phyloP scores from a whole-genome alignment of 495 filamentous ascomycete species.

The Halenospora varia region DNA sequence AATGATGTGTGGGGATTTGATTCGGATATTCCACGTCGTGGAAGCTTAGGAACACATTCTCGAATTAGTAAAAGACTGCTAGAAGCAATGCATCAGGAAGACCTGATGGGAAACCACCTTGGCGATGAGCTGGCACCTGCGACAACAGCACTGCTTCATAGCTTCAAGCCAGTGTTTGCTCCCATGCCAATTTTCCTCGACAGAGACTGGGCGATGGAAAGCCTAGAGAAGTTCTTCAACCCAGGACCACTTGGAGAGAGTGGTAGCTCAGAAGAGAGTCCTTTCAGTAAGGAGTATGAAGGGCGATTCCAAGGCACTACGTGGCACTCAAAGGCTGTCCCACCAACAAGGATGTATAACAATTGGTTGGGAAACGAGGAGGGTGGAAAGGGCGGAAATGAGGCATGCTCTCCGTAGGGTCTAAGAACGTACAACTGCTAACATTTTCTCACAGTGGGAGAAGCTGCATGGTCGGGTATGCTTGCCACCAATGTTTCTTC shows the following conservation, averaged over 20 bases:
- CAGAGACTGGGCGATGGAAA: slow-evolving; percentile 49
- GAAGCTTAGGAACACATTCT: slow-evolving; percentile 62
- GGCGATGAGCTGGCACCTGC: slow-evolving; percentile 67
- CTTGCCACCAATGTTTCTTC: slow-evolving; percentile 52
- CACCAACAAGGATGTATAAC: slow-evolving; percentile 54
- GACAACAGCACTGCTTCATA: slow-evolving; percentile 62
- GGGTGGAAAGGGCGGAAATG: slow-evolving; percentile 40
- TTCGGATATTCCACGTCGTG: slow-evolving; percentile 57
- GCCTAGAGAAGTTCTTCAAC: slow-evolving; percentile 60
- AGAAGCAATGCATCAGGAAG: slow-evolving; percentile 61
- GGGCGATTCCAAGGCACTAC: slow-evolving; percentile 51
- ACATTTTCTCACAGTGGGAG: slow-evolving; percentile 41
- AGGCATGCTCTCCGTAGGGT: slow-evolving; percentile 20
- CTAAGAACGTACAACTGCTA: not conserved
- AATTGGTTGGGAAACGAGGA: slow-evolving; percentile 60
- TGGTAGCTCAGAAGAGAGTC: slow-evolving; percentile 38
- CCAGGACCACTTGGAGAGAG: slow-evolving; percentile 43
- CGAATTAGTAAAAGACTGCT: slow-evolving; percentile 60
- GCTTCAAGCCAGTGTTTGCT: slow-evolving; percentile 64
- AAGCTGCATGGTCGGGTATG: slow-evolving; percentile 44
- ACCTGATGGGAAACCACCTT: slow-evolving; percentile 54
- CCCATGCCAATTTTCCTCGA: slow-evolving; percentile 71
- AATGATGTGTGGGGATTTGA: slow-evolving; percentile 60
- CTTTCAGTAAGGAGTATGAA: slow-evolving; percentile 49
- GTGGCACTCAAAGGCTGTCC: slow-evolving; percentile 53